Conservation (phyloP, 352 stramenopile species). For the Globisporangium radiosum region DNA sequence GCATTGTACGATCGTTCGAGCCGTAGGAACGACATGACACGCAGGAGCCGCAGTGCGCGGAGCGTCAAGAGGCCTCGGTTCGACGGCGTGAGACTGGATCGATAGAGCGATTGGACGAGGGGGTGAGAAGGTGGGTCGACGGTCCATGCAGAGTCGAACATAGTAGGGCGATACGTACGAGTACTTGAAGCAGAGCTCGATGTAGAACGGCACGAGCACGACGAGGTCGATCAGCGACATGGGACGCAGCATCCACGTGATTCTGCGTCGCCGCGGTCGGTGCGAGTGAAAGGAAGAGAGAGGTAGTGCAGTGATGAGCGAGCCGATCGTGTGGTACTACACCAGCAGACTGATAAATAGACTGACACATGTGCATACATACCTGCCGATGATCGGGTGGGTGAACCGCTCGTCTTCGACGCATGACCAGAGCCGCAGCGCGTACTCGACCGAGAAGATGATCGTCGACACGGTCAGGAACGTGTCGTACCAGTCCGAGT, state of each 20-base stretch:
- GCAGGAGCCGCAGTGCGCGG: constrained; percentile 58
- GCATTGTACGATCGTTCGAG: constrained; percentile 74
- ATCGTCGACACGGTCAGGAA: constrained; percentile 73
- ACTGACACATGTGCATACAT: neutral
- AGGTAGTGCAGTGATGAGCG: neutral
- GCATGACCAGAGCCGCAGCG: constrained; percentile 74
- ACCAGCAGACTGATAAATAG: too few species aligned
- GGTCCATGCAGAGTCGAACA: neutral
- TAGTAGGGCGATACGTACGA: constrained; percentile 25
- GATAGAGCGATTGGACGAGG: neutral
- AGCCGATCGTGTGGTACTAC: too few species aligned
- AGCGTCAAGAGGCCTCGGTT: constrained; percentile 56
- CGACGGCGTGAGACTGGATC: constrained; percentile 1
- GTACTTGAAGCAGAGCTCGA: constrained; percentile 67
- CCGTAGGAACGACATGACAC: constrained; percentile 77
- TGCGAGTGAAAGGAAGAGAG: too few species aligned
- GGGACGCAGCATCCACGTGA: constrained; percentile 72
- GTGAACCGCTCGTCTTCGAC: constrained; percentile 65
- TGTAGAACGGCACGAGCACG: constrained; percentile 71
- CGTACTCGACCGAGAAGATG: constrained; percentile 74
- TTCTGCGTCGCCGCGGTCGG: constrained; percentile 13
- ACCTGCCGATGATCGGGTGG: constrained; percentile 51
- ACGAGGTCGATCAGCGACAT: constrained; percentile 80
- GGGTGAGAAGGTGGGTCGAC: neutral
- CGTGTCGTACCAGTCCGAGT: constrained; percentile 57